Base-by-base conservation (phyloP, 2,329 filamentous ascomycete species). In the Pseudopithomyces chartarum region DNA sequence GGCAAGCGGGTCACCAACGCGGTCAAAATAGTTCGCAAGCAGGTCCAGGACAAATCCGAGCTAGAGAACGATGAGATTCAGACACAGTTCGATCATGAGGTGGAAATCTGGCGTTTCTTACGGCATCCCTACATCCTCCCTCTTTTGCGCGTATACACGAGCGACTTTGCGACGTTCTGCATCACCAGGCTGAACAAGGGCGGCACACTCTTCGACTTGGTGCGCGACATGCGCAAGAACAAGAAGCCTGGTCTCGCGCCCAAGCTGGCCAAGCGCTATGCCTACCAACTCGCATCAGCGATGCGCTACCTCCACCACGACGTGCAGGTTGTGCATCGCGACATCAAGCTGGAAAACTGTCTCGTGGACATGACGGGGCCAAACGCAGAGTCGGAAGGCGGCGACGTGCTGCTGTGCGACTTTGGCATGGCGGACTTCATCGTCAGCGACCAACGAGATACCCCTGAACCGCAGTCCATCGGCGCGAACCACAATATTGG, bases 341-440 rank as follows among this genome's bases (percentile, higher is more conserved):
- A 90, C 68, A 82, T 90, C 68, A 90, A 90, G 70, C 81, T 89
- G 22, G 87, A 90, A 67, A 90, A 90, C 61, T 88, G 86, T 62
- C 81, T 90, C 2, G 66, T 89, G 34, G 85, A 88, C 63, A 81
- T 84, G 61, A 76, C 81, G 17, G 76, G 76, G 6, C 75, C 79
- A 3, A 69, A 80, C 7, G 79, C 81, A 5, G 79, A 79, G 10
- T 73, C 71, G 0, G 77, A 82, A 36, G 80, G 82, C 15, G 85
- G 85, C 8, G 82, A 82, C 34, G 67, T 90, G 6, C 81, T 87
- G 4, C 79, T 90, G 5, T 89, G 86, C 71, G 87, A 90, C 68
- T 90, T 90, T 66, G 87, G 87, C 46, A 87, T 90, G 78, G 86
- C 87, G 12, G 87, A 89, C 68, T 89, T 87, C 77, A 81, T 89